phyloP scores from a whole-genome alignment of 1,139 yeast species.

The Geotrichum bryndzae region DNA sequence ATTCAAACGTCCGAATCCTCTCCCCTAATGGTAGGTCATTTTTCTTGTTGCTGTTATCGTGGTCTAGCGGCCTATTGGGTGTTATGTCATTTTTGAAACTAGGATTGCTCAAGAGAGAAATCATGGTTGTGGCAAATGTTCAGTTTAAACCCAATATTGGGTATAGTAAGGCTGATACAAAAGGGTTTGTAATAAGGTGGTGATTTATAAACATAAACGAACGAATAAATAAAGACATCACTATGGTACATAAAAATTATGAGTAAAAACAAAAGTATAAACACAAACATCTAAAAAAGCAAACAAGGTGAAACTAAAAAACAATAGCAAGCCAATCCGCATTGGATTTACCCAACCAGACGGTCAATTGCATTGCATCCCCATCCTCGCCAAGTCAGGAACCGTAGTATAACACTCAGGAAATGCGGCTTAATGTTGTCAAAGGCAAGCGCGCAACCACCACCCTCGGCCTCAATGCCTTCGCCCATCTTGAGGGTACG shows the following conservation, averaged over 20 bases:
- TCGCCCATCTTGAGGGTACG: constrained; percentile 72
- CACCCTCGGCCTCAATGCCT: constrained; percentile 81
- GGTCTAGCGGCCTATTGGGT: too few relatives aligned
- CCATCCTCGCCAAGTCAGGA: constrained; percentile 34
- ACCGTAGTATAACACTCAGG: constrained; percentile 28
- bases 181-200: not conserved
- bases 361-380: constrained; percentile 32
- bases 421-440: constrained; percentile 30
- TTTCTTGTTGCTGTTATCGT: too few relatives aligned
- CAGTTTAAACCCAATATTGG: too few relatives aligned
- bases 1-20: too few relatives aligned
- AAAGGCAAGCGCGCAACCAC: constrained; percentile 32
- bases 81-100: too few relatives aligned
- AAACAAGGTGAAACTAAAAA: not conserved
- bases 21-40: too few relatives aligned
- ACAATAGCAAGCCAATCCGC: not conserved
- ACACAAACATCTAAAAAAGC: not conserved
- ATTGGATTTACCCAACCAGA: constrained; percentile 29
- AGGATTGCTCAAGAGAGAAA: too few relatives aligned
- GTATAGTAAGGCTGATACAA: not conserved
- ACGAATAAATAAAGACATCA: not conserved
- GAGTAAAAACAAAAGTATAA: not conserved
- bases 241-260: not conserved
- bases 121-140: too few relatives aligned
- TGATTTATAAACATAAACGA: not conserved